A percentile compares a stretch with the other conserved stretches of the same genome.
Conservation (phyloP, 768 basidiomycete genomes). For the Omphalotus guepiniiformis region DNA sequence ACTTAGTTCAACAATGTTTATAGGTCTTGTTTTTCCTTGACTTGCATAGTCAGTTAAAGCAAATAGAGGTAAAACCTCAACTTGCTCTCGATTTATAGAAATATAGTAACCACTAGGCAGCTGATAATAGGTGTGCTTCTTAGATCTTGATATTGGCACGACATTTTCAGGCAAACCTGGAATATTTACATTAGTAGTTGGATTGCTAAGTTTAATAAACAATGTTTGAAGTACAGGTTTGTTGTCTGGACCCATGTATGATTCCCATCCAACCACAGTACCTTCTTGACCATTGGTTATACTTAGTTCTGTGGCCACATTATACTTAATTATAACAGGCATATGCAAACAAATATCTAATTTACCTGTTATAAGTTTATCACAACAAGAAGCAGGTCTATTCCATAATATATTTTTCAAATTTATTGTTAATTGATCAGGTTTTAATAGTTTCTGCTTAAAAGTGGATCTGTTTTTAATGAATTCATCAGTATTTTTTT, state of each 20-base stretch:
- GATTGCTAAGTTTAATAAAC: slow-evolving; percentile 12
- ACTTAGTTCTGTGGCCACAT: slow-evolving; percentile 12
- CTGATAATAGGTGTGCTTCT: neutral
- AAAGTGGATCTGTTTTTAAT: neutral
- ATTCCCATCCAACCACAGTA: slow-evolving; percentile 8
- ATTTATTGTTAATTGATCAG: neutral
- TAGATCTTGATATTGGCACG: slow-evolving; percentile 12
- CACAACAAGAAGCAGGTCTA: slow-evolving; percentile 10
- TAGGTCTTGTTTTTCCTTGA: slow-evolving; percentile 23
- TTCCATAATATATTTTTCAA: slow-evolving; percentile 12
- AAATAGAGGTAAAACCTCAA: slow-evolving; percentile 21
- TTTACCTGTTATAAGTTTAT: slow-evolving; percentile 8
- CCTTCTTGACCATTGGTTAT: slow-evolving; percentile 8
- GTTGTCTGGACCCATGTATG: neutral
- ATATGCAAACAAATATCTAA: slow-evolving; percentile 13
- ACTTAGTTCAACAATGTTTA: slow-evolving; percentile 26
- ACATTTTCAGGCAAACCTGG: slow-evolving; percentile 13
- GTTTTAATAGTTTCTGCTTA: neutral
- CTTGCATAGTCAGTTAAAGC: slow-evolving; percentile 25
- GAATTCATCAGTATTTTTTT: neutral
- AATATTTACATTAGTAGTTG: slow-evolving; percentile 2
- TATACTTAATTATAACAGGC: slow-evolving; percentile 13
- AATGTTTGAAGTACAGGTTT: slow-evolving; percentile 6
- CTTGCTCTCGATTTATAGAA: slow-evolving; percentile 13
- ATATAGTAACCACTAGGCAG: neutral